Evolutionary conservation across 345 rosid genomes (phyloP), one percentile per base, ranked within the genome.

Genomic region (Punica granatum): DNA sequence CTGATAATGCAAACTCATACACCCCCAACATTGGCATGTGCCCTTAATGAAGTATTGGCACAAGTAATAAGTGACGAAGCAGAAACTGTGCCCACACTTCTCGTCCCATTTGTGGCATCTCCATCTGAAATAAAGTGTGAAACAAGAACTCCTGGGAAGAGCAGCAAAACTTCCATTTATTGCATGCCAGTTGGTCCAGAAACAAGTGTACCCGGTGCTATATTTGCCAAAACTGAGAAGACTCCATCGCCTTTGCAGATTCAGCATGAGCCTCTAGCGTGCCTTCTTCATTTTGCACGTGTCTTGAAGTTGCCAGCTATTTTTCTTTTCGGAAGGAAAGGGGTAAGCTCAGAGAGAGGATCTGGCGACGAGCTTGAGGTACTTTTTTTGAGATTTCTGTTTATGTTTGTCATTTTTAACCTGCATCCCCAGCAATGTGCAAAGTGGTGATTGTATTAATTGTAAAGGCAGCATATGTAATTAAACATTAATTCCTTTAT

Each of bases 191-290:
- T 88, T 35, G 96, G 96, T 67, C 77, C 78, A 41, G 89, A 82
- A 78, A 88, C 90, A 36, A 90, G 80, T 32, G 15, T 70, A 53
- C 71, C 78, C 69, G 66, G 54, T 44, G 76, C 81, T 30, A 65
- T 88, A 60, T 72, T 78, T 70, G 44, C 85, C 68, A 76, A 72
- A 72, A 72, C 84, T 35, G 75, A 77, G 81, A 86, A 76, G 80
- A 79, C 88, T 37, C 92, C 90, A 46, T 74, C 80, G 2, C 61
- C 76, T 23, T 70, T 86, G 74, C 89, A 84, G 72, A 81, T 90
- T 75, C 82, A 78, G 69, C 67, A 73, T 68, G 97, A 90, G 69
- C 92, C 97, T 60, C 62, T 92, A 62, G 90, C 96, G 56, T 92
- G 96, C 82, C 79, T 90, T 71, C 78, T 90, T 76, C 97, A 88